These are phyloP conservation scores for Soucietia sequanensis DNA, from an alignment of 805 yeast genomes.

Conservation along the genomic window DNA sequence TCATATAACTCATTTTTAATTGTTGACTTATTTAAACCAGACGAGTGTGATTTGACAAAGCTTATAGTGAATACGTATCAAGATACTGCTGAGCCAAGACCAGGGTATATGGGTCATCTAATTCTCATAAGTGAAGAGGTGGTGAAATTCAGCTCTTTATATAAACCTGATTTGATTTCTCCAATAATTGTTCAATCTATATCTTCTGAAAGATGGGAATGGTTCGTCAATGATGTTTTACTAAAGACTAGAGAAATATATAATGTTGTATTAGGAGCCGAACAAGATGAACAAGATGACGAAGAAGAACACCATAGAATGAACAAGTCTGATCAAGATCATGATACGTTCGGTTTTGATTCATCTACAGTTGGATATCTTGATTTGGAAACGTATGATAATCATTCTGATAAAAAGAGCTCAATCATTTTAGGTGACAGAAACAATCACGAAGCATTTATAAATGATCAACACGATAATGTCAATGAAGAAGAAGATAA, in stretches of 20 bases:
- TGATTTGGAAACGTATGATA: slow-evolving; percentile 34
- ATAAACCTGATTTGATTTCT: slow-evolving; percentile 59
- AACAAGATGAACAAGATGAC: slow-evolving; percentile 24
- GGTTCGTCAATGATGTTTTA: slow-evolving; percentile 48
- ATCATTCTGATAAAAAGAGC: slow-evolving; percentile 20
- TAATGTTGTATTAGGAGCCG: slow-evolving; percentile 55
- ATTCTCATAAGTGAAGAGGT: slow-evolving; percentile 94
- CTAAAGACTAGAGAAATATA: slow-evolving; percentile 55
- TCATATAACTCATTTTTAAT: slow-evolving; percentile 66
- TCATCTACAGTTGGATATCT: slow-evolving; percentile 38
- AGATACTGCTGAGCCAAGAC: slow-evolving; percentile 50
- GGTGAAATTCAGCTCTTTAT: slow-evolving; percentile 74
- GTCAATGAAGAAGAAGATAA: slow-evolving; percentile 18
- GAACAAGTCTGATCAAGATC: slow-evolving; percentile 5
- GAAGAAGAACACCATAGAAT: slow-evolving; percentile 27
- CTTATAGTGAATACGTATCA: slow-evolving; percentile 25
- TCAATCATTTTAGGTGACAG: slow-evolving; percentile 36
- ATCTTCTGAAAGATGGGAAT: slow-evolving; percentile 49
- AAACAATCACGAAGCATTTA: slow-evolving; percentile 31
- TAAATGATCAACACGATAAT: slow-evolving; percentile 17
- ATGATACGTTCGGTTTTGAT: slow-evolving; percentile 21
- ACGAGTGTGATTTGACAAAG: slow-evolving; percentile 22
- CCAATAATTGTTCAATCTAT: slow-evolving; percentile 50
- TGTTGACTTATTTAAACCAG: slow-evolving; percentile 22
- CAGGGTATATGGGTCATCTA: slow-evolving; percentile 97